These are phyloP conservation scores for Phytophthora boehmeriae DNA, from an alignment of 352 stramenopile genomes.

Conservation along the genomic window DNA sequence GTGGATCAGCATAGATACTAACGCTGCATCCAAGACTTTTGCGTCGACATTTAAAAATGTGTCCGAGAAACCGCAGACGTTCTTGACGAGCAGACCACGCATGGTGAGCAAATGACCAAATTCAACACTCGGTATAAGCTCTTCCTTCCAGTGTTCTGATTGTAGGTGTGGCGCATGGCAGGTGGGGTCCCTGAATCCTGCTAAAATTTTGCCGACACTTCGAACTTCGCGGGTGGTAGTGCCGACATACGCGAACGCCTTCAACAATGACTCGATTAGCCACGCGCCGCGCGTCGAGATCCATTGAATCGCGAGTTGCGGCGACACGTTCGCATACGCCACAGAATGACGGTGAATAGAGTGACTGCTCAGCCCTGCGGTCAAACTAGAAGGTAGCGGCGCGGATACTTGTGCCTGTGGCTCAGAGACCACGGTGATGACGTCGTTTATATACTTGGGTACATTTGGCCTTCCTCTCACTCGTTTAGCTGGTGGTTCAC, in stretches of 20 bases:
- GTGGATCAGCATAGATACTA: not conserved
- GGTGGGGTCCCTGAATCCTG: not conserved
- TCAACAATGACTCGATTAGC: not conserved
- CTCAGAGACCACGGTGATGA: too few species aligned
- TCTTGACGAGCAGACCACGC: not conserved
- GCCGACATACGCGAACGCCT: too few species aligned
- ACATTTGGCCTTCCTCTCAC: too few species aligned
- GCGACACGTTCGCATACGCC: not conserved
- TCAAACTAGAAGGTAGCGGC: too few species aligned
- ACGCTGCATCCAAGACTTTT: not conserved
- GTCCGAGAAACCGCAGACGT: not conserved
- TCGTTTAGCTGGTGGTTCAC: too few species aligned
- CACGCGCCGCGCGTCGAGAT: conserved; percentile 3
- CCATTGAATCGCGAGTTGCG: conserved; percentile 2
- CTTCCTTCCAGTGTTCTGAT: not conserved
- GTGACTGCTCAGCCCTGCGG: too few species aligned
- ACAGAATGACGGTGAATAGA: too few species aligned
- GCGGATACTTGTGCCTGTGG: too few species aligned
- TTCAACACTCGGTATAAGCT: not conserved
- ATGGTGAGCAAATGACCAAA: not conserved
- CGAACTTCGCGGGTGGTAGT: too few species aligned
- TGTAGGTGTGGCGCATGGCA: not conserved
- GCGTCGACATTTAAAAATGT: too few species aligned
- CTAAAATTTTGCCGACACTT: too few species aligned
- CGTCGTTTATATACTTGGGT: too few species aligned